Conservation (phyloP, 2,329 filamentous ascomycete species). For the Mycocentrospora acerina region DNA sequence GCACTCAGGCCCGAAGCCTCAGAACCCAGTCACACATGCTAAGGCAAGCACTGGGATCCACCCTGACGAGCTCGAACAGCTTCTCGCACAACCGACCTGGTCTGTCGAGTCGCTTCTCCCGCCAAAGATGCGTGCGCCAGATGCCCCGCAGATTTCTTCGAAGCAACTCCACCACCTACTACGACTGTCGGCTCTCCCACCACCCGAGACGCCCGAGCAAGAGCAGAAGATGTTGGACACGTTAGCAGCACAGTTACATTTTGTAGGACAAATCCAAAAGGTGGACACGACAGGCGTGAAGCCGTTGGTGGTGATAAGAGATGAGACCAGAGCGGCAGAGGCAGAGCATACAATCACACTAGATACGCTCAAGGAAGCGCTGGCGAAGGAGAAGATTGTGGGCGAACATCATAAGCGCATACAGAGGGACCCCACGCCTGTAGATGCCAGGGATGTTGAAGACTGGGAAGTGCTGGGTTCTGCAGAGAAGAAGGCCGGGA, state of each 20-base stretch:
- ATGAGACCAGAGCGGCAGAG: constrained; percentile 66
- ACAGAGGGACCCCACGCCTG: constrained; percentile 47
- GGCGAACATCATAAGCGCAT: constrained; percentile 58
- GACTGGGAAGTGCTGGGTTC: constrained; percentile 70
- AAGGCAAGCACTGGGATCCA: constrained; percentile 14
- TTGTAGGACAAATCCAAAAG: constrained; percentile 81
- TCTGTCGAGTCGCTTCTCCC: constrained; percentile 77
- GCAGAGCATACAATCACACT: constrained; percentile 62
- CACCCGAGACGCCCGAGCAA: constrained; percentile 62
- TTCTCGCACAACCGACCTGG: constrained; percentile 74
- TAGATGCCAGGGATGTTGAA: constrained; percentile 51
- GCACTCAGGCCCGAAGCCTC: not conserved
- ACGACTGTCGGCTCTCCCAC: constrained; percentile 82
- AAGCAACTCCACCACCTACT: constrained; percentile 79
- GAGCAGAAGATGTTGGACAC: constrained; percentile 72
- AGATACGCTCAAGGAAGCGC: constrained; percentile 56
- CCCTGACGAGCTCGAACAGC: constrained; percentile 36
- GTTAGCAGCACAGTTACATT: constrained; percentile 80
- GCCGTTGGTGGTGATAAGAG: constrained; percentile 76
- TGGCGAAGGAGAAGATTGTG: constrained; percentile 62
- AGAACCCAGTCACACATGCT: not conserved
- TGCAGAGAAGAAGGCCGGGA: constrained; percentile 66
- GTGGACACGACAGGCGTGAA: constrained; percentile 73
- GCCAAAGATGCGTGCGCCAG: constrained; percentile 28
- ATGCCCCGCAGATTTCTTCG: constrained; percentile 56